These are phyloP conservation scores for Trichosanthes cucumerina DNA, from an alignment of 306 rosid genomes.

Conservation along the genomic window DNA sequence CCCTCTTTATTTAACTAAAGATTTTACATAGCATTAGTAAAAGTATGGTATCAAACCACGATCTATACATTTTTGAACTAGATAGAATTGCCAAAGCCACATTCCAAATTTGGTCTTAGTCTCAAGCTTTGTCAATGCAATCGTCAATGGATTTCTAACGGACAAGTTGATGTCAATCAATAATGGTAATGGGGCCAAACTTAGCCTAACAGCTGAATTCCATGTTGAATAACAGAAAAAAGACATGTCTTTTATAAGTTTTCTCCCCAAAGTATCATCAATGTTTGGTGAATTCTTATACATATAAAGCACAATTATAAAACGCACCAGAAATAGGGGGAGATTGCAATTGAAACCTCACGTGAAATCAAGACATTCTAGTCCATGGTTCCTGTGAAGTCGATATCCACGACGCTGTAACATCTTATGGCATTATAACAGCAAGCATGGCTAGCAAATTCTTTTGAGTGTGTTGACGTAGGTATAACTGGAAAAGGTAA, in stretches of 20 bases:
- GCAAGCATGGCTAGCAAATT: background rate
- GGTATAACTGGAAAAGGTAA: slow-evolving; percentile 72
- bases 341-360: background rate
- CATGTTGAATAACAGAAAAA: background rate
- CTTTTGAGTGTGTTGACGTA: slow-evolving; percentile 60
- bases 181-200: background rate
- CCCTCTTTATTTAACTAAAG: background rate
- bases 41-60: background rate
- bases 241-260: background rate
- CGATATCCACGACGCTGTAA: background rate
- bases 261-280: background rate
- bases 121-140: background rate
- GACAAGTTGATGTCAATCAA: background rate
- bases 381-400: background rate
- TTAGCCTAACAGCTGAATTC: background rate
- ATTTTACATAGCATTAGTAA: background rate
- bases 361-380: background rate
- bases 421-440: background rate
- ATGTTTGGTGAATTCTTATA: background rate
- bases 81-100: background rate
- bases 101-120: background rate
- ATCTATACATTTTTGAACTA: background rate
- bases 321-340: background rate
- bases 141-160: background rate
- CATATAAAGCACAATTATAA: background rate